Conservation (phyloP, 495 filamentous ascomycete species). For the Penicillium roqueforti region DNA sequence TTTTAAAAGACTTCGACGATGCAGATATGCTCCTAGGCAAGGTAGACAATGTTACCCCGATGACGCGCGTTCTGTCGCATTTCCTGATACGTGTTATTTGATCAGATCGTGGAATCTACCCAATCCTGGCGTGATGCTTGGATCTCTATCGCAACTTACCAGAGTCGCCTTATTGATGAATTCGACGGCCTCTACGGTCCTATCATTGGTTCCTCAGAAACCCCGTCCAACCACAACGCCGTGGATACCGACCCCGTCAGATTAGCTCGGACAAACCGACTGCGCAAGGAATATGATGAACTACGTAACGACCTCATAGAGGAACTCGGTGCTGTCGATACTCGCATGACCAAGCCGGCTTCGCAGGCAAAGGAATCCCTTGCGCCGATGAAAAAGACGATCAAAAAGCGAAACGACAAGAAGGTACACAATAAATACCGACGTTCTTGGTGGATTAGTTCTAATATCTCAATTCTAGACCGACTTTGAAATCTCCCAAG, state of each 20-base stretch:
- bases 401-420: slow-evolving; percentile 88
- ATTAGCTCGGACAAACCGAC: slow-evolving; percentile 60
- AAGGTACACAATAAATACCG: slow-evolving; percentile 45
- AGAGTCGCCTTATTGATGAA: slow-evolving; percentile 64
- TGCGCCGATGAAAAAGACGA: slow-evolving; percentile 77
- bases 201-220: slow-evolving; percentile 62
- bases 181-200: slow-evolving; percentile 80
- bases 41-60: slow-evolving; percentile 40
- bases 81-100: slow-evolving; percentile 7
- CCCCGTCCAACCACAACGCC: slow-evolving; percentile 46
- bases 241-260: slow-evolving; percentile 58
- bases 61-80: slow-evolving; percentile 3
- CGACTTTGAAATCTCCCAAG: slow-evolving; percentile 80
- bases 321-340: slow-evolving; percentile 71
- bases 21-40: slow-evolving; percentile 72
- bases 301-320: slow-evolving; percentile 69
- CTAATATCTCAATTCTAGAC: slow-evolving; percentile 32
- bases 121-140: slow-evolving; percentile 84
- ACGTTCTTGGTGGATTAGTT: neutral
- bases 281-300: slow-evolving; percentile 69
- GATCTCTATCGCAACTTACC: slow-evolving; percentile 67
- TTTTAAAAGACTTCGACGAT: slow-evolving; percentile 81
- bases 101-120: slow-evolving; percentile 74
- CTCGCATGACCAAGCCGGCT: slow-evolving; percentile 67
- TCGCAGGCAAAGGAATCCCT: slow-evolving; percentile 66